Base-by-base conservation (phyloP, 768 basidiomycete genomes). In the Udeniomyces megalosporus region DNA sequence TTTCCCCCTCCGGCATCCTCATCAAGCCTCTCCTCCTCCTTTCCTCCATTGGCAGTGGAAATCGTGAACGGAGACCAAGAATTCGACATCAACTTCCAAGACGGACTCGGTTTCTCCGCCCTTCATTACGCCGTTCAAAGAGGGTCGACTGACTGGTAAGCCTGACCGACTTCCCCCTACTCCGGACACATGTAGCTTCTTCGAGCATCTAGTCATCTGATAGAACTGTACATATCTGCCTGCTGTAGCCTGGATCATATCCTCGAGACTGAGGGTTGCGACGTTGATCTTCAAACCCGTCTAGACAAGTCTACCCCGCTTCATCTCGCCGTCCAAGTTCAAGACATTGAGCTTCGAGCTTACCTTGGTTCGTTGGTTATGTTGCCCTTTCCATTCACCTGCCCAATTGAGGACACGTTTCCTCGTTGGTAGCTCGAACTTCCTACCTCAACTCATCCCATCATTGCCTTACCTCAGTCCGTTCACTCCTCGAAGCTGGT, bases 11-110 rank as follows among this genome's bases (percentile, higher is more conserved):
- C 4, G 28, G 2, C n/a, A 0, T 42, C 44, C 3, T 20, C 10
- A 17, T n/a, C 34, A 48, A 34, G 35, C 35, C 15, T 11, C 47
- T 20, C 20, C 53, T 14, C 31, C n/a, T 38, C 38, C 22, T 20
- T 35, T 22, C 6, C 1, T 15, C 26, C 1, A 3, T 17, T 26
- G 2, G 10, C 56, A 65, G 63, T 60, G 11, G 38, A 59, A 22
- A 57, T 65, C 24, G 34, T 65, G 12, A 32, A 59, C 28, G 46
- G 44, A 29, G 51, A 42, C 8, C 44, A 34, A 20, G 28, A 26
- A 20, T 65, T 65, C 28, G 63, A 65, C 53, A 58, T 65, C 58
- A 65, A 65, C 58, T 60, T 59, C 32, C 63, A 65, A 26, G 63
- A 65, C 58, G 63, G 63, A 17, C 63, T 65, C 29, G 63, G 63